phyloP scores from a whole-genome alignment of 2,329 filamentous ascomycete genomes.

The Pleomassaria siparia region DNA sequence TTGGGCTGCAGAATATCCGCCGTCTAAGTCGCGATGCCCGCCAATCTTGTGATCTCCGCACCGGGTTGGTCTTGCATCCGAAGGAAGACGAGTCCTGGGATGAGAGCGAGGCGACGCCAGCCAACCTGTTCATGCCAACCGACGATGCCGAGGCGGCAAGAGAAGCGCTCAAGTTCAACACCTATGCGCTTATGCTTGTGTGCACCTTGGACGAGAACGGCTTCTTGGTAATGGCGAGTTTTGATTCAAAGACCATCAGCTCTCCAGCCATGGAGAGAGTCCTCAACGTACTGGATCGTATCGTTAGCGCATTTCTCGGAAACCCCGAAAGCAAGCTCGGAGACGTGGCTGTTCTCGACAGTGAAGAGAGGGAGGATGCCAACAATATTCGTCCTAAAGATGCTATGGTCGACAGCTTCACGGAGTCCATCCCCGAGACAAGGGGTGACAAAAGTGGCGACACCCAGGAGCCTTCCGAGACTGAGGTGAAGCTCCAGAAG shows the following conservation, averaged over 20 bases:
- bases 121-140: slow-evolving; percentile 57
- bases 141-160: slow-evolving; percentile 60
- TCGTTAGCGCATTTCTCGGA: slow-evolving; percentile 55
- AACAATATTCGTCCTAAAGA: slow-evolving; percentile 24
- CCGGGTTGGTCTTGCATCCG: slow-evolving; percentile 42
- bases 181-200: slow-evolving; percentile 66
- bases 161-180: slow-evolving; percentile 60
- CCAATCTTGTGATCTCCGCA: slow-evolving; percentile 38
- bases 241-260: slow-evolving; percentile 62
- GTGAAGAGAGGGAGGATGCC: slow-evolving; percentile 32
- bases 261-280: slow-evolving; percentile 56
- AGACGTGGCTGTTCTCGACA: slow-evolving; percentile 30
- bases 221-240: slow-evolving; percentile 64
- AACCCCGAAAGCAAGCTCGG: slow-evolving; percentile 35
- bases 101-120: slow-evolving; percentile 38
- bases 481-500: slow-evolving; percentile 29
- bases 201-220: slow-evolving; percentile 60
- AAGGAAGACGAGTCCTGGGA: slow-evolving; percentile 30
- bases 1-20: slow-evolving; percentile 62
- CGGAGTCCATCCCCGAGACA: slow-evolving; percentile 15
- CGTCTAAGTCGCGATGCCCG: slow-evolving; percentile 37
- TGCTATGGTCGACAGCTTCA: slow-evolving; percentile 22
- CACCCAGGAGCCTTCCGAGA: neutral
- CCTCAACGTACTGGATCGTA: slow-evolving; percentile 54
- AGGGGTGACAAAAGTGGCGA: slow-evolving; percentile 7